Conservation (phyloP, 352 stramenopile species). For the Phytopythium ostracodes region DNA sequence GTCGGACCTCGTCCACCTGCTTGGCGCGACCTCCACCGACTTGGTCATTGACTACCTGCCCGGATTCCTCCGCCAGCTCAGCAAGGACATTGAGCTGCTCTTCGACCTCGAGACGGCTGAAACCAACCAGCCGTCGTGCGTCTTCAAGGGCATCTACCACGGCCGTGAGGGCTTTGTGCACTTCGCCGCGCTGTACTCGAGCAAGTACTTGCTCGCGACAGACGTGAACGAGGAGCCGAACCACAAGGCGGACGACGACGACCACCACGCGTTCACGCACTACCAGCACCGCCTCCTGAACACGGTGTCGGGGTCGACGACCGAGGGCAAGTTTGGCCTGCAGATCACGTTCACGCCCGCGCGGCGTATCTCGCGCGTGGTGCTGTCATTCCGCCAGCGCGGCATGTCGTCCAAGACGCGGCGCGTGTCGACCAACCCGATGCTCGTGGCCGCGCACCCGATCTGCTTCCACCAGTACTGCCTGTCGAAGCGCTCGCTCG, state of each 20-base stretch:
- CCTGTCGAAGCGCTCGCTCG: conserved; percentile 76
- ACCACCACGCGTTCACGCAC: conserved; percentile 66
- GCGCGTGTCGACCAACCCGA: conserved; percentile 67
- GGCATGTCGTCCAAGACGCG: conserved; percentile 31
- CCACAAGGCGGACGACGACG: conserved; percentile 66
- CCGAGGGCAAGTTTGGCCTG: conserved; percentile 64
- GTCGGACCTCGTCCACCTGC: conserved; percentile 47
- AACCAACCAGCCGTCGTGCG: conserved; percentile 63
- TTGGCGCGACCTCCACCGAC: conserved; percentile 36
- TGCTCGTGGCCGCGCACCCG: conserved; percentile 71
- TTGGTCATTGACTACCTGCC: conserved; percentile 55
- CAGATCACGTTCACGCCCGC: conserved; percentile 83
- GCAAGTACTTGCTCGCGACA: conserved; percentile 68
- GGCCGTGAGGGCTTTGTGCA: conserved; percentile 83
- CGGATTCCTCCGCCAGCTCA: conserved; percentile 71
- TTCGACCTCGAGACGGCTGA: conserved; percentile 84
- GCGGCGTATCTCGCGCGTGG: conserved; percentile 75
- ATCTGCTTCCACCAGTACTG: conserved; percentile 82
- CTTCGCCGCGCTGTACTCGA: conserved; percentile 75
- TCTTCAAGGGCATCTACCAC: conserved; percentile 88
- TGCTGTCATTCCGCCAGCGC: conserved; percentile 80
- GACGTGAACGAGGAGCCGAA: conserved; percentile 42
- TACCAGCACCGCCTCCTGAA: conserved; percentile 59
- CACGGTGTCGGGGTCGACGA: conserved; percentile 74
- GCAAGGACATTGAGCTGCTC: conserved; percentile 80